Conservation (phyloP, 2,329 filamentous ascomycete species). For the Pyricularia grisea region DNA sequence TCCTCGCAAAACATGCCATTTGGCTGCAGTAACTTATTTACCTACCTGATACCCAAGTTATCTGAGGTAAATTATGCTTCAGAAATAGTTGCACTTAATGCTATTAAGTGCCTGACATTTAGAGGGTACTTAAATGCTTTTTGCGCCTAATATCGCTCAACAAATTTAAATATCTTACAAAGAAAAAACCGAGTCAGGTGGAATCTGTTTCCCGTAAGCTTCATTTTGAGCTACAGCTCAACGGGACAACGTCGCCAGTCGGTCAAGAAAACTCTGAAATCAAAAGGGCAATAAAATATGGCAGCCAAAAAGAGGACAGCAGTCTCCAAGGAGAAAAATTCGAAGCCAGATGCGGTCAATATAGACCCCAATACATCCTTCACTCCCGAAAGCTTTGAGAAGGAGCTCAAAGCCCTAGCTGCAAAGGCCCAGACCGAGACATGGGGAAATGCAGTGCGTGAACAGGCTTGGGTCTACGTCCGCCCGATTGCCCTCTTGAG, state of each 20-base stretch:
- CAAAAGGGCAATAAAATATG: conserved; percentile 5
- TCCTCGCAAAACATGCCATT: neutral
- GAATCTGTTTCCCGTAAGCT: neutral
- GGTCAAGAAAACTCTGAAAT: neutral
- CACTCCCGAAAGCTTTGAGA: conserved; percentile 43
- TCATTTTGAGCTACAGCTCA: neutral
- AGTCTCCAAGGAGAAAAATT: neutral
- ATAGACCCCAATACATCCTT: conserved; percentile 25
- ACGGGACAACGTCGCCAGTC: neutral
- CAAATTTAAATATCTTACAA: neutral
- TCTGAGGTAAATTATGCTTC: neutral
- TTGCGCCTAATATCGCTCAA: neutral
- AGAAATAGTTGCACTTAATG: neutral
- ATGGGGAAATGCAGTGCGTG: conserved; percentile 20
- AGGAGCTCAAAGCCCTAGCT: conserved; percentile 42
- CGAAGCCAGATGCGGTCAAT: neutral
- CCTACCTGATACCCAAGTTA: too few species aligned
- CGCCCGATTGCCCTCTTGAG: conserved; percentile 35
- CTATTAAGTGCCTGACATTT: neutral
- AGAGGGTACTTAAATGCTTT: neutral
- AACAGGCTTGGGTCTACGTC: conserved; percentile 31
- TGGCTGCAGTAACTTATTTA: neutral
- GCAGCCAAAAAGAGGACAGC: conserved; percentile 6
- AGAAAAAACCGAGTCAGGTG: neutral
- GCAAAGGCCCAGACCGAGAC: conserved; percentile 29